phyloP scores from a whole-genome alignment of 352 stramenopile species.

The Globisporangium takayamanum region DNA sequence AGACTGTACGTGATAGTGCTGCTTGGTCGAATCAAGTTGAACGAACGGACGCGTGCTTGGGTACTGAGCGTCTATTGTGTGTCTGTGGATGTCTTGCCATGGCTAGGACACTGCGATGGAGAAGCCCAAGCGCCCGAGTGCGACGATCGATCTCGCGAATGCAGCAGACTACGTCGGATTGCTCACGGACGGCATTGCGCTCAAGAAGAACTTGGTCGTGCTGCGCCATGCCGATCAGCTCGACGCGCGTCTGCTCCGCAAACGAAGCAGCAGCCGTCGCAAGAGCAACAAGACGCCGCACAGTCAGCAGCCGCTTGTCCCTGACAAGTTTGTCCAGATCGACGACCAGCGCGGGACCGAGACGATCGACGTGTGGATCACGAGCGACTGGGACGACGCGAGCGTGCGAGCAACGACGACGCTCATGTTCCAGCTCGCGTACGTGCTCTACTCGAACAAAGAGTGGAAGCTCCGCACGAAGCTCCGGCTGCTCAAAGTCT shows the following conservation, averaged over 20 bases:
- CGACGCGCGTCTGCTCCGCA: conserved; percentile 33
- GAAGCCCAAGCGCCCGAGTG: conserved; percentile 1
- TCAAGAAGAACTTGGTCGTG: conserved; percentile 58
- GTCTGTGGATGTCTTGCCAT: too few species aligned
- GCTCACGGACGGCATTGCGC: conserved; percentile 37
- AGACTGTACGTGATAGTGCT: conserved; percentile 12
- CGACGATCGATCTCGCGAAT: conserved; percentile 5
- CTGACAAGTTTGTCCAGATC: conserved; percentile 6
- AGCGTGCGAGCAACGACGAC: conserved; percentile 25
- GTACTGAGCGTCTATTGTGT: too few species aligned
- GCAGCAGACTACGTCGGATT: conserved; percentile 37
- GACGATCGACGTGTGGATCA: conserved; percentile 62
- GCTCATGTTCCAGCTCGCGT: conserved; percentile 40
- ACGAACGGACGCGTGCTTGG: too few species aligned
- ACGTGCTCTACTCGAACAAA: conserved; percentile 34
- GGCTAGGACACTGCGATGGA: too few species aligned
- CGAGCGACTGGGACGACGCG: conserved; percentile 21
- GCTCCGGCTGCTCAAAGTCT: conserved; percentile 24
- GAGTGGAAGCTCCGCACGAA: conserved; percentile 24
- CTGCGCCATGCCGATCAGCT: conserved; percentile 38
- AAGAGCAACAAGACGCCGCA: neutral
- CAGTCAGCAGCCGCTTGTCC: neutral
- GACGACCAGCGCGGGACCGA: conserved; percentile 14
- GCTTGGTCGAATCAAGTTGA: neutral
- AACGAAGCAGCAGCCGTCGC: conserved; percentile 4